Base-by-base conservation (phyloP, 2,329 filamentous ascomycete species). In the Scedosporium aurantiacum region DNA sequence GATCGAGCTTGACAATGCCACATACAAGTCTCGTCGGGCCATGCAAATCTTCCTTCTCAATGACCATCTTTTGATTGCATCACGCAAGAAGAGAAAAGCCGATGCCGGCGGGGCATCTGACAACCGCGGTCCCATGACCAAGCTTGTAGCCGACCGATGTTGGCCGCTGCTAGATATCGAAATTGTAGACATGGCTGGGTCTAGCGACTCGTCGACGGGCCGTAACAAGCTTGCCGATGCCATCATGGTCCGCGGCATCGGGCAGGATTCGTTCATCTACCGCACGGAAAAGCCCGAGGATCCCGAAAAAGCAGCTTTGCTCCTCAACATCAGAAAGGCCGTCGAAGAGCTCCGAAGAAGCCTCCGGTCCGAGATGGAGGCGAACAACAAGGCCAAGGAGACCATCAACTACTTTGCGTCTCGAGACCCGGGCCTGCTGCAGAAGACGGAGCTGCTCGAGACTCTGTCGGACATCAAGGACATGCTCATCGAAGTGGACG, bases 1-100 rank as follows among this genome's bases (percentile, higher is more conserved):
- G 94, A 89, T 97, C 63, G 93, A 99, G 75, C 79, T 99, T 64
- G 95, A 99, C 74, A 95, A 94, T 65, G 94, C 94, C 10, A 99
- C 94, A 0, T 97, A 96, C 86, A 97, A 96, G 74, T 90, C 93
- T 3, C 82, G 89, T 65, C 82, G 94, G 50, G 87, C 91, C 28
- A 92, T 97, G 72, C 90, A 96, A 70, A 85, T 99, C 63, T 92
- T 97, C 63, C 75, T 99, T 62, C 80, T 99, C 2, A 99, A 97
- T 70, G 94, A 99, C 70, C 92, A 99, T 73, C 78, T 99, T 1
- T 82, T 99, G 23, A 83, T 99, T 58, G 94, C 94, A 3, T 91
- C 90, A 25, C 86, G 90, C 66, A 97, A 97, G 77, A 96, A 97
- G 78, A 91, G 93, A 68, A 90, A 92, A 68, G 79, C 86, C 2